phyloP scores from a whole-genome alignment of 176 grass and related monocot genomes.

The Stipa capillata region DNA sequence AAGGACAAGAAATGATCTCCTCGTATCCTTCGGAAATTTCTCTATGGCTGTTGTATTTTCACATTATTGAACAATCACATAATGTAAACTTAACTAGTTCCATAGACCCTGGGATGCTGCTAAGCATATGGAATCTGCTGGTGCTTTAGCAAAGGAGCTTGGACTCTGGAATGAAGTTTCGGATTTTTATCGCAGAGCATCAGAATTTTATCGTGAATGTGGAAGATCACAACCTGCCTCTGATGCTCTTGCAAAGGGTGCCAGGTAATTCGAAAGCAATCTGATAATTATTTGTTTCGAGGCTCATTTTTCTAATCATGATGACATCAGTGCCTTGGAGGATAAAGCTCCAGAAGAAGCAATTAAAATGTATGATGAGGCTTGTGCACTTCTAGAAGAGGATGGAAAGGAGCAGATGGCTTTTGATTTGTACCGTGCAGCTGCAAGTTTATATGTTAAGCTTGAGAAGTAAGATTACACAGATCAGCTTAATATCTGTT shows the following conservation, averaged over 20 bases:
- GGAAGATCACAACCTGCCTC: slow-evolving; percentile 91
- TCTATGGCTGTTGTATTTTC: slow-evolving; percentile 2
- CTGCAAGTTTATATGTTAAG: slow-evolving; percentile 63
- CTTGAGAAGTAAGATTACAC: slow-evolving; percentile 57
- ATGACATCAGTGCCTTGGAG: slow-evolving; percentile 68
- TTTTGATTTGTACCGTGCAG: slow-evolving; percentile 87
- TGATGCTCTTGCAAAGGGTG: slow-evolving; percentile 95
- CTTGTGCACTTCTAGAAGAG: slow-evolving; percentile 78
- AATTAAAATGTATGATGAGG: slow-evolving; percentile 77
- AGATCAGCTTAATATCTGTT: background rate
- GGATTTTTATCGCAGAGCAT: slow-evolving; percentile 72
- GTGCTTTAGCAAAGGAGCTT: slow-evolving; percentile 75
- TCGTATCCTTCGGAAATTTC: slow-evolving; percentile 52
- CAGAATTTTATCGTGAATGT: slow-evolving; percentile 88
- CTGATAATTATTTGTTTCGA: background rate
- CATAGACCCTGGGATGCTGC: slow-evolving; percentile 89
- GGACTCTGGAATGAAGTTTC: slow-evolving; percentile 74
- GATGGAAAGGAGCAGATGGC: slow-evolving; percentile 98
- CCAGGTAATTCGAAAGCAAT: slow-evolving; percentile 44
- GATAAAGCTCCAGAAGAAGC: slow-evolving; percentile 77
- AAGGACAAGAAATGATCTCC: slow-evolving; percentile 98
- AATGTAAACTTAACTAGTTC: slow-evolving; percentile 34
- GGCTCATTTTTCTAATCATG: slow-evolving; percentile 18
- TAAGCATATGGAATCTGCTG: slow-evolving; percentile 91
- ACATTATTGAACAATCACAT: background rate